Conservation (phyloP, 2,329 filamentous ascomycete genomes). For the Mycosphaerella sp. region DNA sequence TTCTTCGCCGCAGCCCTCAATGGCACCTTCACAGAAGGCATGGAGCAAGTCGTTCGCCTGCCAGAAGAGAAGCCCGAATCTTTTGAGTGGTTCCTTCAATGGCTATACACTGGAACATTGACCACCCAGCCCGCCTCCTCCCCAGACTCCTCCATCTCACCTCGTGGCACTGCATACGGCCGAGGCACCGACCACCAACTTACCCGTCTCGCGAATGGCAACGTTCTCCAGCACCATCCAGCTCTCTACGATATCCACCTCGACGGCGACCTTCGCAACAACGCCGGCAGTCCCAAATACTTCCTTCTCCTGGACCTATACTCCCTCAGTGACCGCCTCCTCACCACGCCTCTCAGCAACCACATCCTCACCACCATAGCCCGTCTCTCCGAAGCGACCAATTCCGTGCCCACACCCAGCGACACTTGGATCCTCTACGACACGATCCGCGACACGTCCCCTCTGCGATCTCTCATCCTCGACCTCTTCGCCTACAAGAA, state of each 20-base stretch:
- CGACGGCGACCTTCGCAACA: constrained; percentile 39
- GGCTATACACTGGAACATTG: constrained; percentile 45
- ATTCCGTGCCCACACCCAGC: constrained; percentile 45
- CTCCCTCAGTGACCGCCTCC: constrained; percentile 43
- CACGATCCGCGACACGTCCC: constrained; percentile 36
- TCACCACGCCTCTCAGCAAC: constrained; percentile 43
- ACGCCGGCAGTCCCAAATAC: constrained; percentile 45
- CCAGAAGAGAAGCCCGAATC: constrained; percentile 41
- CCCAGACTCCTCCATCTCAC: constrained; percentile 3
- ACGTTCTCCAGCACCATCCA: background rate
- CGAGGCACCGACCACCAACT: constrained; percentile 11
- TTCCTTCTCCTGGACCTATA: constrained; percentile 47
- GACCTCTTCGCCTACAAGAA: constrained; percentile 51
- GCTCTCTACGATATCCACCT: constrained; percentile 18
- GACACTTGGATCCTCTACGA: constrained; percentile 47
- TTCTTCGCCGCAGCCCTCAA: constrained; percentile 49
- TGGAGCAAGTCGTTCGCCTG: constrained; percentile 39
- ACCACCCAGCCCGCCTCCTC: constrained; percentile 22
- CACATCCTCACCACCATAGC: constrained; percentile 40
- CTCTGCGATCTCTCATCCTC: constrained; percentile 40
- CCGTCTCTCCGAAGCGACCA: constrained; percentile 43
- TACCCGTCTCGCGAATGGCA: constrained; percentile 3
- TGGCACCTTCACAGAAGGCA: constrained; percentile 43
- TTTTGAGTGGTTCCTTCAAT: constrained; percentile 48
- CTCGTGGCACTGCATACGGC: constrained; percentile 2